These are phyloP conservation scores for Beauveria medogensis DNA, from an alignment of 2,329 filamentous ascomycete genomes.

Conservation along the genomic window DNA sequence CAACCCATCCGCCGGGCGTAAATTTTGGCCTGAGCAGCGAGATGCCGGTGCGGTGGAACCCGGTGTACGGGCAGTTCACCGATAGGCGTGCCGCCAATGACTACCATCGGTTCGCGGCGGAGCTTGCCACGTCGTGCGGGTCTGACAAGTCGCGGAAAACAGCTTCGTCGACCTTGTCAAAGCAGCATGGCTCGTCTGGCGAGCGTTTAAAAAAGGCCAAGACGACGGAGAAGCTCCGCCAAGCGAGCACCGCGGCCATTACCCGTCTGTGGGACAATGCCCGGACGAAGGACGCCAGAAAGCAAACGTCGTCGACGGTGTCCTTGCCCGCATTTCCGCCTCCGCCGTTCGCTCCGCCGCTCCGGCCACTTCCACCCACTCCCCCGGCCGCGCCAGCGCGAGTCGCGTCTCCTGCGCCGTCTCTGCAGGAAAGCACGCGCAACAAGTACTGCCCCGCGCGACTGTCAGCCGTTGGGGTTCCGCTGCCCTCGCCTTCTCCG, in stretches of 20 bases:
- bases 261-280: conserved; percentile 1
- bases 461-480: not conserved
- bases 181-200: not conserved
- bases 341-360: conserved; percentile 10
- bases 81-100: conserved; percentile 25
- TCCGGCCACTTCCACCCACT: conserved; percentile 15
- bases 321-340: not conserved
- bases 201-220: not conserved
- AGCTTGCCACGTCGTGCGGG: conserved; percentile 18
- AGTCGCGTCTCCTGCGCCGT: conserved; percentile 13
- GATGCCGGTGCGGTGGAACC: conserved; percentile 12
- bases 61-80: conserved; percentile 20
- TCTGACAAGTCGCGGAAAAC: not conserved
- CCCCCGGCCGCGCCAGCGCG: conserved; percentile 18
- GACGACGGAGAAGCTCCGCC: not conserved
- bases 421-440: not conserved
- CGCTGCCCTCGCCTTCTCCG: not conserved
- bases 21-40: not conserved
- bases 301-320: not conserved
- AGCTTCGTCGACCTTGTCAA: not conserved
- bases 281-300: not conserved
- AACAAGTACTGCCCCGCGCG: not conserved
- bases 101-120: conserved; percentile 27
- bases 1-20: not conserved
- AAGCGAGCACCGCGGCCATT: conserved; percentile 1